phyloP scores from a whole-genome alignment of 164 flowering plant genomes.

The Protea cynaroides region DNA sequence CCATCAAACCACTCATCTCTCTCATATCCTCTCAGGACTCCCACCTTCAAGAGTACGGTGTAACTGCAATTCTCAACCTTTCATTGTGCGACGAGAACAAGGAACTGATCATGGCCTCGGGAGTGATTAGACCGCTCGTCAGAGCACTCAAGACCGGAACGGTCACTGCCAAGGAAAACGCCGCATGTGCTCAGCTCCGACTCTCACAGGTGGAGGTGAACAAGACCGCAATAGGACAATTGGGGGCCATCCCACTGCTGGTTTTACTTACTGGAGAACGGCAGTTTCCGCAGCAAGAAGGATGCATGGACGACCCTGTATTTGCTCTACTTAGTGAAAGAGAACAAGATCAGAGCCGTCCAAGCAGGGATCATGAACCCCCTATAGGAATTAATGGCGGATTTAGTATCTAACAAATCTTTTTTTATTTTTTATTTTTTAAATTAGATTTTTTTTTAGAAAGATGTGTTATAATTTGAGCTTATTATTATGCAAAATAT shows the following conservation, averaged over 20 bases:
- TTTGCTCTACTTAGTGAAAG: constrained; percentile 56
- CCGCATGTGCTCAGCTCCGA: constrained; percentile 81
- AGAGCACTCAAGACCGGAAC: constrained; percentile 56
- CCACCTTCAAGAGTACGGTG: constrained; percentile 69
- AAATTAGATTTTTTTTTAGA: too few relatives aligned
- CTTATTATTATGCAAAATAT: too few relatives aligned
- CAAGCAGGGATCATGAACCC: constrained; percentile 67
- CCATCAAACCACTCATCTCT: constrained; percentile 51
- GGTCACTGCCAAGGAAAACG: constrained; percentile 67
- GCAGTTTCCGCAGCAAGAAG: constrained; percentile 66
- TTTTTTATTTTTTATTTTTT: too few relatives aligned
- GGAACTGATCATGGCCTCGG: constrained; percentile 39
- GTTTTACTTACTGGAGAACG: constrained; percentile 58
- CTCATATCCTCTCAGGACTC: too few relatives aligned
- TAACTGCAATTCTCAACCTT: constrained; percentile 72
- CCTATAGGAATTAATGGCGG: constrained; percentile 80
- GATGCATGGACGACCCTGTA: constrained; percentile 80
- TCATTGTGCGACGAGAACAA: constrained; percentile 79
- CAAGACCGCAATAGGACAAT: constrained; percentile 63
- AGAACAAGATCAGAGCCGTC: constrained; percentile 68
- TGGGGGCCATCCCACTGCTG: constrained; percentile 79
- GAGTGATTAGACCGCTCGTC: constrained; percentile 70
- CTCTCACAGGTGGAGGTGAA: constrained; percentile 60
- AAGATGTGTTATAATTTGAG: too few relatives aligned
- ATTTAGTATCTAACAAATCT: constrained; percentile 63